These are phyloP conservation scores for Populus tomentosa DNA, from an alignment of 441 rosid genomes.

Conservation along the genomic window DNA sequence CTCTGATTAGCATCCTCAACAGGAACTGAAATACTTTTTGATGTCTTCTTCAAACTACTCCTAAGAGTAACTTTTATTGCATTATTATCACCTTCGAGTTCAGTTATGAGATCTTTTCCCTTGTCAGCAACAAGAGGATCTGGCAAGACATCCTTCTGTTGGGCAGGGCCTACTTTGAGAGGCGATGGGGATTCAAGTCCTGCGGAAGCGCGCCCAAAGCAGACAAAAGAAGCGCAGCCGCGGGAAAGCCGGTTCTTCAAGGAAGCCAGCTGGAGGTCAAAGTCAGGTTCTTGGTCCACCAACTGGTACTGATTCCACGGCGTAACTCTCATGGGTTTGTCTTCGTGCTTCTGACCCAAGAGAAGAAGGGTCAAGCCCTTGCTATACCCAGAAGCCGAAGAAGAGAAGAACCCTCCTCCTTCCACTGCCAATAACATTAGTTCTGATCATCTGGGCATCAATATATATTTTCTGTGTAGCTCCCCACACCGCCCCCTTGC, in stretches of 20 bases:
- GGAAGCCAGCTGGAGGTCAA: slow-evolving; percentile 94
- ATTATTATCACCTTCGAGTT: slow-evolving; percentile 36
- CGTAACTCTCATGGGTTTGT: slow-evolving; percentile 79
- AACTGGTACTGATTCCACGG: slow-evolving; percentile 98
- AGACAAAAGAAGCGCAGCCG: slow-evolving; percentile 76
- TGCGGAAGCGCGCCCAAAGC: slow-evolving; percentile 88
- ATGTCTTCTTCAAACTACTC: slow-evolving; percentile 78
- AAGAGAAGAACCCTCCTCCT: slow-evolving; percentile 99
- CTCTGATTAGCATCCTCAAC: slow-evolving; percentile 37
- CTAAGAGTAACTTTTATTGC: slow-evolving; percentile 47
- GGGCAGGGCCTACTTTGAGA: slow-evolving; percentile 79
- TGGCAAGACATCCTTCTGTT: slow-evolving; percentile 45
- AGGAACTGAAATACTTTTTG: slow-evolving; percentile 32
- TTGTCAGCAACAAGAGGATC: slow-evolving; percentile 44
- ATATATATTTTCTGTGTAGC: slow-evolving; percentile 17
- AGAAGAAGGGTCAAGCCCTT: slow-evolving; percentile 90
- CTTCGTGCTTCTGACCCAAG: slow-evolving; percentile 78
- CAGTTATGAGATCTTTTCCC: slow-evolving; percentile 28
- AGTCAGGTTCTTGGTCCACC: slow-evolving; percentile 72
- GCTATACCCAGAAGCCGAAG: slow-evolving; percentile 96
- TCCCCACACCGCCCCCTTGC: slow-evolving; percentile 16
- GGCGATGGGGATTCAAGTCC: slow-evolving; percentile 64
- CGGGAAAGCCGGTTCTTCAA: slow-evolving; percentile 60
- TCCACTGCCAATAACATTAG: slow-evolving; percentile 97
- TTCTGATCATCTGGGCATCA: slow-evolving; percentile 57